Evolutionary conservation across 1,284 basidiomycete genomes (phyloP).

Genomic region (Athelia psychrophila): DNA sequence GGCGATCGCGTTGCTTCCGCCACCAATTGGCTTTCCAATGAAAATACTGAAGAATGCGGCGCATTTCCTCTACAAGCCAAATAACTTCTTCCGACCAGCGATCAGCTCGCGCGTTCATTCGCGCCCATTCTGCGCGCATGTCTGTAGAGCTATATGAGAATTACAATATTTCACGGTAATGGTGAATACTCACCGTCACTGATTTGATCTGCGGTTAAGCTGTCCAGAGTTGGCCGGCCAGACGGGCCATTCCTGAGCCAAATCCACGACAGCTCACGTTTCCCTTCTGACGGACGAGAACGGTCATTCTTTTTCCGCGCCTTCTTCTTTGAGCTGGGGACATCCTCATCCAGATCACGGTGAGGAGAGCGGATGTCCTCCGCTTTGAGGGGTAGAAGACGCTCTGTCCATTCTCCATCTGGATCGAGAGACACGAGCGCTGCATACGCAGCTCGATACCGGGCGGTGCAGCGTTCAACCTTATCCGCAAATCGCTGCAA

Average conservation of each 20-base stretch:
- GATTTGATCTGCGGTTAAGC: not conserved
- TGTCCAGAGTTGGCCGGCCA: not conserved
- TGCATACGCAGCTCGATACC: not conserved
- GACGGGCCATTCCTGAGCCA: not conserved
- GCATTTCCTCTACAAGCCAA: not conserved
- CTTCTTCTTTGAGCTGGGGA: no score
- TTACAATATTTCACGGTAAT: no score
- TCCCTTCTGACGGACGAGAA: not conserved
- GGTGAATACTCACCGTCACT: not conserved
- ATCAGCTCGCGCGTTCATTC: not conserved
- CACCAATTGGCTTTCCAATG: not conserved
- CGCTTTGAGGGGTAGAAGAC: not conserved
- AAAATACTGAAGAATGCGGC: not conserved
- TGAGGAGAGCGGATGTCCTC: not conserved
- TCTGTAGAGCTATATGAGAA: not conserved
- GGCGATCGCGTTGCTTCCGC: not conserved
- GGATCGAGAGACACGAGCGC: not conserved
- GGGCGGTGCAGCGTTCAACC: not conserved
- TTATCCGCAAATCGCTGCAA: not conserved
- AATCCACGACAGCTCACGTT: not conserved
- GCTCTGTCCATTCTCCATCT: not conserved
- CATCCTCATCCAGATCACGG: no score
- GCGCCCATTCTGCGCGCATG: not conserved
- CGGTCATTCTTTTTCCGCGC: no score
- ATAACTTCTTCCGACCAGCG: not conserved